Conservation (phyloP, 1,139 yeast species). For the Blastobotrys illinoisensis region DNA sequence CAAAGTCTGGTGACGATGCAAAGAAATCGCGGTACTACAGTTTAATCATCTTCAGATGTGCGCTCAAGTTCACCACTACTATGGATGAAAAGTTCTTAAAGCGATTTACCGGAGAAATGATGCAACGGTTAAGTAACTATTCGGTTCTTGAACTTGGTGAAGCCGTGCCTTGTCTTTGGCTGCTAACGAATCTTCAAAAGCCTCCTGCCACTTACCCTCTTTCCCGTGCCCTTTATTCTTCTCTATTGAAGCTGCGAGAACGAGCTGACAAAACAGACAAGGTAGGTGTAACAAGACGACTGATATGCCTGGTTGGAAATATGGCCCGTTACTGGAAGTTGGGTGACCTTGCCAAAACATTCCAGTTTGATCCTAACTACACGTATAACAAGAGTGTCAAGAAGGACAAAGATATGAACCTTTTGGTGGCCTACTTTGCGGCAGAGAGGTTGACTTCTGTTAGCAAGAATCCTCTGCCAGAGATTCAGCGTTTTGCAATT, state of each 20-base stretch:
- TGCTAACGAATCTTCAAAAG: constrained; percentile 4
- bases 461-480: background rate
- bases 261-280: background rate
- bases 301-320: constrained; percentile 8
- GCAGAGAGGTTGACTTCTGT: background rate
- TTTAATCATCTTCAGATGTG: constrained; percentile 8
- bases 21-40: constrained; percentile 9
- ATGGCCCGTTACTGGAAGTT: constrained; percentile 10
- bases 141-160: constrained; percentile 10
- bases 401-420: background rate
- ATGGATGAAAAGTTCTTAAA: constrained; percentile 8
- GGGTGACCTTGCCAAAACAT: constrained; percentile 3
- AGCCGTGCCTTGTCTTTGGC: constrained; percentile 13
- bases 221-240: constrained; percentile 4
- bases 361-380: constrained; percentile 1
- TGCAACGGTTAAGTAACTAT: constrained; percentile 9
- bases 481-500: constrained; percentile 7
- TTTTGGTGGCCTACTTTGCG: constrained; percentile 1
- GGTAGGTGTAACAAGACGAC: constrained; percentile 4
- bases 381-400: background rate
- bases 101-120: constrained; percentile 7
- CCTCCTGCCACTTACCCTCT: background rate
- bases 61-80: constrained; percentile 3
- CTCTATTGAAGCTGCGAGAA: constrained; percentile 5
- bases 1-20: constrained; percentile 3